Evolutionary conservation across 2,329 filamentous ascomycete genomes (phyloP).

Genomic region (Coleophoma crateriformis): DNA sequence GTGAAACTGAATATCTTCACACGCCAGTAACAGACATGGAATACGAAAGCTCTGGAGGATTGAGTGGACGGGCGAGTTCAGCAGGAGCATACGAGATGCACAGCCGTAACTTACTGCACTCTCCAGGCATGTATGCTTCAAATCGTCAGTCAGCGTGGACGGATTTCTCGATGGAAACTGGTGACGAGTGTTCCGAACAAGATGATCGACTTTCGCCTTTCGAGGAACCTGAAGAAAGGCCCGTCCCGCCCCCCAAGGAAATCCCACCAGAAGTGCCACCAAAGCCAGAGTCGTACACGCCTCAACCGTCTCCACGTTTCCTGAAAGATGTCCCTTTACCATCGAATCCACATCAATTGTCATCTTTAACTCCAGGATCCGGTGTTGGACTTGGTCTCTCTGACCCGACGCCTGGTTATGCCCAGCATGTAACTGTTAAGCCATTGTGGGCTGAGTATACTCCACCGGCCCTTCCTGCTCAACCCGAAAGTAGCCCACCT

Average conservation of each 20-base stretch:
- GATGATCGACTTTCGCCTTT: constrained; percentile 6
- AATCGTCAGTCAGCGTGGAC: constrained; percentile 23
- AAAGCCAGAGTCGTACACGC: constrained; percentile 20
- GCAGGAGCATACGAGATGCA: constrained; percentile 12
- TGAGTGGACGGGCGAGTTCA: constrained; percentile 6
- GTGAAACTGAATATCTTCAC: constrained; percentile 12
- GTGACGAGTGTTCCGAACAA: constrained; percentile 13
- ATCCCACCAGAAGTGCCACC: constrained; percentile 21
- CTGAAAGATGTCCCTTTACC: constrained; percentile 2
- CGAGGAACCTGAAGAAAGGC: constrained; percentile 26
- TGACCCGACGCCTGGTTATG: constrained; percentile 11
- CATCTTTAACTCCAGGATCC: constrained; percentile 16
- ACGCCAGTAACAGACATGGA: constrained; percentile 25
- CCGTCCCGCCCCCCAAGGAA: constrained; percentile 37
- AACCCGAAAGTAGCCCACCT: constrained; percentile 4
- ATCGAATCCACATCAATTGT: constrained; percentile 13
- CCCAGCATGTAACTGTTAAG: constrained; percentile 2
- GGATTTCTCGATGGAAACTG: constrained; percentile 21
- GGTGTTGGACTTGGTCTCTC: constrained; percentile 18
- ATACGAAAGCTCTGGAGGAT: constrained; percentile 24
- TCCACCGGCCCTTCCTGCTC: constrained; percentile 15
- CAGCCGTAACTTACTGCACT: constrained; percentile 9
- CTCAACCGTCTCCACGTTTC: constrained; percentile 16
- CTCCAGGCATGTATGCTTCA: constrained; percentile 11
- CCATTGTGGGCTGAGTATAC: constrained; percentile 18